Conservation (phyloP, 2,329 filamentous ascomycete genomes). For the Neofusicoccum umdonicola region DNA sequence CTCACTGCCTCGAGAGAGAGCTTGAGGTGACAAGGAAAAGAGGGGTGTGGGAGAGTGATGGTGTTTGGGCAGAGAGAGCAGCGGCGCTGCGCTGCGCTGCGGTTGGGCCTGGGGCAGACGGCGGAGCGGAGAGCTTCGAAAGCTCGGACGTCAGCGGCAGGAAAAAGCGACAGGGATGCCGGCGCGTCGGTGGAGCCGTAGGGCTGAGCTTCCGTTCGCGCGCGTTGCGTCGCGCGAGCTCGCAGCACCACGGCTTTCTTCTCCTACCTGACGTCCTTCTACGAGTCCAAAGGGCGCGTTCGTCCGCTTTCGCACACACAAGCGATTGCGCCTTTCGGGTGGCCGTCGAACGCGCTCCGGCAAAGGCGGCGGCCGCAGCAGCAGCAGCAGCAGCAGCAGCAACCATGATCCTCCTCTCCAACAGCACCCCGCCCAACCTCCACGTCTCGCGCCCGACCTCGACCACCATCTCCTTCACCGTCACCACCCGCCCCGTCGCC, state of each 20-base stretch:
- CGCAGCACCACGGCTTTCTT: too few species aligned
- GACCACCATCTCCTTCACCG: constrained; percentile 88
- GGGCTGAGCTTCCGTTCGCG: neutral
- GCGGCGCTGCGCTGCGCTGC: neutral
- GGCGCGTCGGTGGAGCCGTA: neutral
- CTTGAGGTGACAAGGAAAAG: neutral
- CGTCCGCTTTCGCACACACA: too few species aligned
- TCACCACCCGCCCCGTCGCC: constrained; percentile 69
- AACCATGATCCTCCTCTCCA: constrained; percentile 10
- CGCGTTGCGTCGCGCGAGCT: too few species aligned
- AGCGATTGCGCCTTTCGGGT: too few species aligned
- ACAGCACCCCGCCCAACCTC: constrained; percentile 9
- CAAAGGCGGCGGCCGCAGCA: too few species aligned
- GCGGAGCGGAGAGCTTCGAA: neutral
- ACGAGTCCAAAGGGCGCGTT: too few species aligned
- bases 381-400: too few species aligned
- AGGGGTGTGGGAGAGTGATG: neutral
- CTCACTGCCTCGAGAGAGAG: neutral
- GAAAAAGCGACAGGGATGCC: neutral
- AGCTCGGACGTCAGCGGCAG: constrained; percentile 6
- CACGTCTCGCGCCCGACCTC: constrained; percentile 51
- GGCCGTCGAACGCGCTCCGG: too few species aligned
- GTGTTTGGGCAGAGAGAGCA: neutral
- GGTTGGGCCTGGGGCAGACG: neutral
- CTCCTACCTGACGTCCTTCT: too few species aligned